Evolutionary conservation across 108 stramenopile genomes (phyloP), one percentile per base, ranked within the genome.

Genomic region (Nitzschia sp.): DNA sequence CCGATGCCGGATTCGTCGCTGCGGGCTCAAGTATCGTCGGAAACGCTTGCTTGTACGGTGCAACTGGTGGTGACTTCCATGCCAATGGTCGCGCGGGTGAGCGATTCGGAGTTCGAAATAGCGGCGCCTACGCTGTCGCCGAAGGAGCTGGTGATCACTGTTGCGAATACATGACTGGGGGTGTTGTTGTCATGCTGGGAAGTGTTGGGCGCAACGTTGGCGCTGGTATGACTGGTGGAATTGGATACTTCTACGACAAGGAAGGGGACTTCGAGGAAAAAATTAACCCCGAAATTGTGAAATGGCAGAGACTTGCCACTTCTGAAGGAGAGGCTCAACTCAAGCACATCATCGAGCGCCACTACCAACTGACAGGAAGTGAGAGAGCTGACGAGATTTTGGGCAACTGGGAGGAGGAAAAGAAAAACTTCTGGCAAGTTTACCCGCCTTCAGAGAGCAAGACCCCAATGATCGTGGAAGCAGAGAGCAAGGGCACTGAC

Each of bases 91-190:
- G 91, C 48, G 88, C 96, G 19, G 98, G 98, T 31, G 96, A 98
- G 60, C 89, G 98, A 56, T 98, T 98, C 68, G 88, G 91, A 56
- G 98, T 98, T 32, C 94, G 98, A 29, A 97, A 97, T 77, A 91
- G 89, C 57, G 97, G 97, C 30, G 96, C 96, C 1, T 87, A 87
- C 66, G 97, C 96, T 57, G 97, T 98, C n/a, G 92, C 93, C 17
- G 97, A 98, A 75, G 97, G 97, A 66, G 89, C 92, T 23, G 97
- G 97, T 54, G 96, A 97, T 69, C 97, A 98, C 69, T 93, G 94
- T 63, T 95, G 94, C 69, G 97, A 98, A 77, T 98, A 98, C 86
- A 98, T 98, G 97, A 98, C 97, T 45, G 96, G 94, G 29, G 96
- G 96, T 57, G 90, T 90, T 45, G 94, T 95, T 28, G 94, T 97